phyloP scores from a whole-genome alignment of 2,329 filamentous ascomycete species.

The Grosmannia clavigera region DNA sequence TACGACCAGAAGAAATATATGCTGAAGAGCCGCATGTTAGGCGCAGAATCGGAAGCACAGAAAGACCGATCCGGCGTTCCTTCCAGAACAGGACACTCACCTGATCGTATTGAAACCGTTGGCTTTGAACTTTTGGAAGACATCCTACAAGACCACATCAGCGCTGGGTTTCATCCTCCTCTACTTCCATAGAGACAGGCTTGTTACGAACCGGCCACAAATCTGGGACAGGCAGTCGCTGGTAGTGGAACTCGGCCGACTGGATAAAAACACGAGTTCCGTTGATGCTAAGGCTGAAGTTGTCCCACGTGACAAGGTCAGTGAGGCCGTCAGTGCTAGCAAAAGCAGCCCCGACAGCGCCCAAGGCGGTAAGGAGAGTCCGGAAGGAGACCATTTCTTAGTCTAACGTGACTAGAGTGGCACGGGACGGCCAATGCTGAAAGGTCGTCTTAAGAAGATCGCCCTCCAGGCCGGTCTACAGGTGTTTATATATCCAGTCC shows the following conservation, averaged over 20 bases:
- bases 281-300: slow-evolving; percentile 36
- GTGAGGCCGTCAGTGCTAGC: slow-evolving; percentile 23
- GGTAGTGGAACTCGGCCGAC: slow-evolving; percentile 39
- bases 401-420: too few relatives aligned
- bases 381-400: neutral
- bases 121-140: slow-evolving; percentile 70
- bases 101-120: slow-evolving; percentile 63
- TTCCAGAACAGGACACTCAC: slow-evolving; percentile 5
- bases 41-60: neutral
- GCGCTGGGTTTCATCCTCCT: neutral
- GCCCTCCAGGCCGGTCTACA: too few relatives aligned
- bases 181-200: neutral
- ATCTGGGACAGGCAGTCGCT: slow-evolving; percentile 39
- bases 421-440: too few relatives aligned
- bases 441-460: too few relatives aligned
- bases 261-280: slow-evolving; percentile 35
- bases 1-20: slow-evolving; percentile 40
- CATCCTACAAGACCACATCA: slow-evolving; percentile 12
- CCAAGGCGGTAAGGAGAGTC: slow-evolving; percentile 5
- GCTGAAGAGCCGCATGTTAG: slow-evolving; percentile 10
- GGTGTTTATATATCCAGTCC: too few relatives aligned
- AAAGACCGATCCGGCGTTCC: neutral
- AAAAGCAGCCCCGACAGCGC: slow-evolving; percentile 18
- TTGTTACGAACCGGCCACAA: slow-evolving; percentile 27
- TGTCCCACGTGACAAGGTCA: slow-evolving; percentile 36